phyloP scores from a whole-genome alignment of 306 rosid species.

The Benincasa hispida region DNA sequence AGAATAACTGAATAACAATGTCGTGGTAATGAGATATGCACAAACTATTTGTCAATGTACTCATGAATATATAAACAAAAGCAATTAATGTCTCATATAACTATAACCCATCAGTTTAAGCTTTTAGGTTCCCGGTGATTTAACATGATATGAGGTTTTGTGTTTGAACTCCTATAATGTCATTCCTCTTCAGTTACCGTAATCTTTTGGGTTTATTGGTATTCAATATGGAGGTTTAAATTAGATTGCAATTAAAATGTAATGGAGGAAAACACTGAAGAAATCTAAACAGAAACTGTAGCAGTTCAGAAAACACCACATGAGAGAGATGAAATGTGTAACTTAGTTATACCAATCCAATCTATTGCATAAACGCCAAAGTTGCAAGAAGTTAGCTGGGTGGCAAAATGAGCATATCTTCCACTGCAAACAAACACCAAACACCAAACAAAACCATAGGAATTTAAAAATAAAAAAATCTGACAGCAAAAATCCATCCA shows the following conservation, averaged over 20 bases:
- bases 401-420: slow-evolving; percentile 78
- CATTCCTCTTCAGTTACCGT: not conserved
- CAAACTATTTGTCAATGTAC: not conserved
- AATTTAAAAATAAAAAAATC: not conserved
- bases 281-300: not conserved
- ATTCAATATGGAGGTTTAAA: not conserved
- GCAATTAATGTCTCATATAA: not conserved
- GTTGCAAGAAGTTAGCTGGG: slow-evolving; percentile 59
- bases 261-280: not conserved
- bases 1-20: not conserved
- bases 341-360: slow-evolving; percentile 73
- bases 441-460: not conserved
- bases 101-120: not conserved
- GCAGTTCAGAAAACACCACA: not conserved
- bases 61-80: not conserved
- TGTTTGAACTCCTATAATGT: not conserved
- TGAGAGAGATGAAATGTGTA: not conserved
- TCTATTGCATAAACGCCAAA: slow-evolving; percentile 98
- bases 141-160: not conserved
- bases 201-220: not conserved
- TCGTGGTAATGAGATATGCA: not conserved
- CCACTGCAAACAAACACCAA: slow-evolving; percentile 52
- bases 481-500: not conserved
- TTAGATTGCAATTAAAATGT: not conserved
- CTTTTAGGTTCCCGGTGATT: not conserved